Percentiles rank a stretch among this genome's conserved stretches.
Evolutionary conservation across 1,284 basidiomycete genomes (phyloP).

Genomic region (Sanghuangporus weigelae): DNA sequence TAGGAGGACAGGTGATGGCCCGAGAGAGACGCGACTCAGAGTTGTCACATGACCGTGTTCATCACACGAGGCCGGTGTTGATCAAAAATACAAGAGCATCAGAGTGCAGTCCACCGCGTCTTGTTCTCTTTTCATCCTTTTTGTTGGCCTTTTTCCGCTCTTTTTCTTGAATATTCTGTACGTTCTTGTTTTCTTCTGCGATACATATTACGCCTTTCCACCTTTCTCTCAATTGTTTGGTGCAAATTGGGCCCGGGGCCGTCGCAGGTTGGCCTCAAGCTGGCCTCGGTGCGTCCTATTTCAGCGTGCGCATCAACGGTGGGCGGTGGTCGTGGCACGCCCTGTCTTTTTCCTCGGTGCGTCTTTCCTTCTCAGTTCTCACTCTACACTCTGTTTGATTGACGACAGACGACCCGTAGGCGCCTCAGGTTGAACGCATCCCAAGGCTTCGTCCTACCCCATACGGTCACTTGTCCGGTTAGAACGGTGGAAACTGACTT

Average conservation of each 20-base stretch:
- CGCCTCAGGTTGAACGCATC: neutral
- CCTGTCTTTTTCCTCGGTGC: neutral
- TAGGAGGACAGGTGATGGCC: too few species aligned
- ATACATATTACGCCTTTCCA: neutral
- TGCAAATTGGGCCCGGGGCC: neutral
- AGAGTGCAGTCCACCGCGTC: too few species aligned
- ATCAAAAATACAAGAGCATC: neutral
- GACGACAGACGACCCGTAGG: neutral
- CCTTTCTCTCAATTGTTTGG: neutral
- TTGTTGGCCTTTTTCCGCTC: neutral
- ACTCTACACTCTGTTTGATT: neutral
- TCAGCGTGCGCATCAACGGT: neutral
- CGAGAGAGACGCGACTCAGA: neutral
- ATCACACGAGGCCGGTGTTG: neutral
- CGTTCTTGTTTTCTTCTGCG: neutral
- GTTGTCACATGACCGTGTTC: neutral
- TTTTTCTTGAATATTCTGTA: neutral
- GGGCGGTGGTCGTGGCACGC: neutral
- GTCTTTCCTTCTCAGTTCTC: neutral
- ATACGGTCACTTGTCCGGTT: neutral
- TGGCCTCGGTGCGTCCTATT: neutral
- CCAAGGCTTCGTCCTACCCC: neutral
- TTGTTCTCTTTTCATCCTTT: neutral
- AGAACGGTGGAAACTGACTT: neutral
- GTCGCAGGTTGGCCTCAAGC: neutral